Evolutionary conservation across 805 yeast genomes (phyloP), one percentile per base, ranked within the genome.

Genomic region (Sugiyamaella marilandica): DNA sequence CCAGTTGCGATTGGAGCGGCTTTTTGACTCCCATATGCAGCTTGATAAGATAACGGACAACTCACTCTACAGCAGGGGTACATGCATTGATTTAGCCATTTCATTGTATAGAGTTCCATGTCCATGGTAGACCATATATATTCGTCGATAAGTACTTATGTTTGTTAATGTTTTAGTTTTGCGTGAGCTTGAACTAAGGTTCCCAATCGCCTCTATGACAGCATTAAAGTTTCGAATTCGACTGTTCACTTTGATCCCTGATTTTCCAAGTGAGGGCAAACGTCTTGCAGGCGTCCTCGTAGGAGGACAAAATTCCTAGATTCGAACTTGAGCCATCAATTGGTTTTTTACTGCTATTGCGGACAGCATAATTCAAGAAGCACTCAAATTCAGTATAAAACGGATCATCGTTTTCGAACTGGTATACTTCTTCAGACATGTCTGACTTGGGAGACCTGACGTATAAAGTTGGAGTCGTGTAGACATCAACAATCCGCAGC

Each of bases 201-300:
- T 24, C 29, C 29, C 7, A 24, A 24, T 24, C 7, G 29, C 29
- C 7, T 24, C 29, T 24, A 24, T 24, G 29, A 7, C 29, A 24
- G 29, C 5, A 34, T 34, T 8, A 34, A 3, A 34, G 9, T 14
- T n/a, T 34, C 37, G 37, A 8, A 14, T 5, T 34, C n/a, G 37
- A 14, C 16, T 8, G n/a, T 10, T 34, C 37, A 10, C 37, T 34
- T 34, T 34, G 9, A 8, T 57, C 59, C 14, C 57, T 44, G 34
- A 57, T 57, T 37, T 50, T 55, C 57, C 60, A 50, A 9, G 58
- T 55, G 48, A 57, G 18, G 13, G 51, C 56, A 44, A 55, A 55
- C 7, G 58, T 49, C 49, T 43, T 41, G 49, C 56, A 56, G 14
- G 58, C 58, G 36, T 55, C 59, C 21, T 53, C 57, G 33, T 55